A percentile compares a stretch with the other conserved stretches of the same genome.
phyloP scores from a whole-genome alignment of 331 rosid genomes.

The Arachis monticola region DNA sequence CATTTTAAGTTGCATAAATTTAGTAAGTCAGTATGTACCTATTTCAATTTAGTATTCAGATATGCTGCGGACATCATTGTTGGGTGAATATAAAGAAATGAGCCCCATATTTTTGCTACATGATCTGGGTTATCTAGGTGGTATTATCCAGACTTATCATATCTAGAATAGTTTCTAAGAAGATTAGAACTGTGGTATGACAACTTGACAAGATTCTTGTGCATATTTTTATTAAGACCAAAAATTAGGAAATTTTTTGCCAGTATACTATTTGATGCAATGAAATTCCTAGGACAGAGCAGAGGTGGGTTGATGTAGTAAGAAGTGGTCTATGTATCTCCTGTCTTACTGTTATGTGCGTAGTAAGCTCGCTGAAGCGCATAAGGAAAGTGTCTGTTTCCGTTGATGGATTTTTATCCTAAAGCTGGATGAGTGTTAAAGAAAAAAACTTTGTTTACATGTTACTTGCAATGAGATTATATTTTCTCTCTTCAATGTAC shows the following conservation, averaged over 20 bases:
- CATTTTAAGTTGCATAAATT: not conserved
- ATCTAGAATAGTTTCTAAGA: constrained; percentile 20
- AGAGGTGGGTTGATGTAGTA: no score
- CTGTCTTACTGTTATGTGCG: no score
- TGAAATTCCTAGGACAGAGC: no score
- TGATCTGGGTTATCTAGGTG: not conserved
- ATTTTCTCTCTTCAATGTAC: no score
- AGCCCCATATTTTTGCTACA: constrained; percentile 5
- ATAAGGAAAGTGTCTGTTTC: no score
- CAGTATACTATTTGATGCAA: no score
- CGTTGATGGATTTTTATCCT: no score
- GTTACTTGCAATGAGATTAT: no score
- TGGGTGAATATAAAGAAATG: constrained; percentile 17
- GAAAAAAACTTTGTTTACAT: no score
- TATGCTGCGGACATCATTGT: not conserved
- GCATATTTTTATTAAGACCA: not conserved
- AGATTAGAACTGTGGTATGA: constrained; percentile 16
- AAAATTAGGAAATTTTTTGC: not conserved
- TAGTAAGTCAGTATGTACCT: not conserved
- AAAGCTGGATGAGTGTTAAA: no score
- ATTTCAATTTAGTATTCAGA: not conserved
- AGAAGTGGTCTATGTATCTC: no score
- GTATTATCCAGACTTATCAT: constrained; percentile 13
- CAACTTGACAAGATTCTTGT: constrained; percentile 1
- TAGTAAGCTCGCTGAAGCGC: no score